A percentile compares a stretch with the other conserved stretches of the same genome.
Conservation (phyloP, 2,329 filamentous ascomycete genomes). For the Ophiostoma sp. region DNA sequence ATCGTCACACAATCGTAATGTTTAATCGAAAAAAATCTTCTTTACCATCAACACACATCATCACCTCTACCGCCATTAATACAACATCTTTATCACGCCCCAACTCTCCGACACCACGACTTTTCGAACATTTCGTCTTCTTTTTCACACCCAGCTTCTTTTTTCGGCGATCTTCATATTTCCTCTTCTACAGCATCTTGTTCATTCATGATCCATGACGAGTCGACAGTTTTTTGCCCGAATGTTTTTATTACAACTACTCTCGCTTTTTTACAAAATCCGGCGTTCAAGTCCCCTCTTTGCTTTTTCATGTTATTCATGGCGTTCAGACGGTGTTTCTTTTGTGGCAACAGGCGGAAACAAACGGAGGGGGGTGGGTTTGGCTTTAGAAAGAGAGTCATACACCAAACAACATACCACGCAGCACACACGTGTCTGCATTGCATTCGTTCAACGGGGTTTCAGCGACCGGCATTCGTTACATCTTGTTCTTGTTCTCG, state of each 20-base stretch:
- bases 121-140: slow-evolving; percentile 3
- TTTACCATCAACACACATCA: background rate
- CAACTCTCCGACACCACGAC: background rate
- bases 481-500: slow-evolving; percentile 10
- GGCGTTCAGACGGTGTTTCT: slow-evolving; percentile 13
- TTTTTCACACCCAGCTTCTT: background rate
- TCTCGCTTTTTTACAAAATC: background rate
- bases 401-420: slow-evolving; percentile 22
- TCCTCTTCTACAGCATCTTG: slow-evolving; percentile 13
- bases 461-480: slow-evolving; percentile 21
- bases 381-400: slow-evolving; percentile 19
- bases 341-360: slow-evolving; percentile 8
- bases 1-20: slow-evolving; percentile 14
- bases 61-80: background rate
- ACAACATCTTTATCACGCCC: background rate
- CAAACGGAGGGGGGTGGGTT: background rate
- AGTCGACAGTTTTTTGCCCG: slow-evolving; percentile 6
- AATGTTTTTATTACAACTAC: background rate
- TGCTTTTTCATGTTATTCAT: background rate
- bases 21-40: slow-evolving; percentile 10
- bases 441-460: slow-evolving; percentile 30
- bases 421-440: slow-evolving; percentile 22
- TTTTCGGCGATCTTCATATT: slow-evolving; percentile 6
- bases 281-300: background rate
- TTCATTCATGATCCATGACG: slow-evolving; percentile 16